Evolutionary conservation across 345 rosid species (phyloP), one percentile per base, ranked within the genome.

Genomic region (Gossypium turneri): DNA sequence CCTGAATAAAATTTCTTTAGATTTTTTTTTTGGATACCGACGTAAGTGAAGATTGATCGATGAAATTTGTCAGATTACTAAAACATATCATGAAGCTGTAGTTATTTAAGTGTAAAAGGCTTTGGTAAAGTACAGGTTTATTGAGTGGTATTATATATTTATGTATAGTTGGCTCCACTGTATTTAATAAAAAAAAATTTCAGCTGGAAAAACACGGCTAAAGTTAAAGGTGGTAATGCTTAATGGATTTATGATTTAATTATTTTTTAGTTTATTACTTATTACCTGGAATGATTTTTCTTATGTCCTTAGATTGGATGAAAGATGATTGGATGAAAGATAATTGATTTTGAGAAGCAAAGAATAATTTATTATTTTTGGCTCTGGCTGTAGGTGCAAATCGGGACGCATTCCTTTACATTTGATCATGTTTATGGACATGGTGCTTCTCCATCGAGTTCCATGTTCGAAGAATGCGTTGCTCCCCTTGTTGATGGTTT

Each of bases 381-480:
- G 67, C 43, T 61, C 16, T 80, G 77, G 11, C 44, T 78, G 84
- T 77, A 92, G 97, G 93, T 92, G 72, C 88, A 88, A 80, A 85
- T 92, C 76, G 94, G 97, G 65, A 67, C 88, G 47, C 97, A 92
- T 81, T 85, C 93, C 1, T 92, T 90, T 74, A 92, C 93, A 6
- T 92, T 88, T 77, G 97, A 92, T 86, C 88, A 81, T 77, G 94
- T 92, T n/a, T 92, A 92, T 72, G 93, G 93, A 72, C 85, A 86
- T 76, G 86, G 81, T 53, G 89, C 82, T 70, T 82, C 89, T 76
- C 84, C 86, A 1, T 73, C 93, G 47, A 80, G 89, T 13, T 77
- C 78, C 62, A 90, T 92, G 88, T 92, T 92, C 81, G 82, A 79
- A 75, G 91, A 90, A 81, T 92, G 97, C 71, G 77, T 90, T 59